Base-by-base conservation (phyloP, 352 stramenopile genomes). In the Plasmopara halstedii region DNA sequence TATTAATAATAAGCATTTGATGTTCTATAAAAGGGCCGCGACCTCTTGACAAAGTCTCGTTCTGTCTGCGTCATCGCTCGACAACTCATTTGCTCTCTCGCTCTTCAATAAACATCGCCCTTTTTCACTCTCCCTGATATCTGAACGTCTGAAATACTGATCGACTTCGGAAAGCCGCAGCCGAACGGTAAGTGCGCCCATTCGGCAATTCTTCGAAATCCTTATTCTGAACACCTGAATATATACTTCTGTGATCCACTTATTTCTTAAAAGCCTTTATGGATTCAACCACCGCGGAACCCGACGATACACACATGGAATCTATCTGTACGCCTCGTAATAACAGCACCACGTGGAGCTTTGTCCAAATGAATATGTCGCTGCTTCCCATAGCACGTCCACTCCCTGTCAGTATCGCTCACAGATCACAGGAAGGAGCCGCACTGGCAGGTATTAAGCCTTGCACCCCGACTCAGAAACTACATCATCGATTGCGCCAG, bases 331-430 rank as follows among this genome's bases (percentile, higher is more conserved):
- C 42, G 29, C 39, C 44, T 25, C 43, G 44, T 26, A 56, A 34
- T 20, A 50, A 58, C 23, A 53, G 22, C 23, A 33, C 67, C 11
- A 80, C 75, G 11, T 90, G 78, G 78, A 90, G 48, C 52, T 90
- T 90, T 42, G 78, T 90, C 27, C 75, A 88, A 60, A 90, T 90
- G 78, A 90, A 90, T 53, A 90, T 88, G 78, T 74, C 67, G 38
- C 59, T 90, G 33, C 50, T 90, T 26, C 78, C 78, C 2, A 90
- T 90, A 46, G 78, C 78, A 29, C 70, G 73, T 1, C 78, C 78
- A 22, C 49, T 83, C 32, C 78, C 75, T 2, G 73, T 88, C 20
- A 71, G 48, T 19, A 58, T 81, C 15, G 41, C 39, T 8, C 52
- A 73, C 42, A 67, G 64, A 13, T 42, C 73, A 22, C 58, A 82